These are phyloP conservation scores for Ambispora gerdemannii DNA, from an alignment of 192 early-diverging fungal species.

Conservation along the genomic window DNA sequence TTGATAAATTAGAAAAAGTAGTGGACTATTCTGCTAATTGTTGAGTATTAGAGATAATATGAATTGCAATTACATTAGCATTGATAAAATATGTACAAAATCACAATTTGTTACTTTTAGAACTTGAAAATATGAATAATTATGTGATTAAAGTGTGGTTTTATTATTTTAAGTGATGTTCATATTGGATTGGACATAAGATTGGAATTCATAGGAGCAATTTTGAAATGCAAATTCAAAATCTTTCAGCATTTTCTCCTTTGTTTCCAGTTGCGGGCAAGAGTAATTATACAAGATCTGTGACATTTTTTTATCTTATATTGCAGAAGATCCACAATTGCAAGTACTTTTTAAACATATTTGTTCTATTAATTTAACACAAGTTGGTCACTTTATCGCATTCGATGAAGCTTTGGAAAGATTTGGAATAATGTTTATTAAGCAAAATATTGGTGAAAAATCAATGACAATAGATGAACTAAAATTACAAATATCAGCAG, in stretches of 20 bases:
- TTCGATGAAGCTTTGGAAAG: slow-evolving; percentile 11
- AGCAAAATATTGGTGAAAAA: slow-evolving; percentile 28
- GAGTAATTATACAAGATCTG: slow-evolving; percentile 1
- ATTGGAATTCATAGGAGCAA: slow-evolving; percentile 4
- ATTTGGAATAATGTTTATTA: slow-evolving; percentile 2
- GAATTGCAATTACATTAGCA: neutral
- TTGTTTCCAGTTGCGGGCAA: slow-evolving; percentile 9
- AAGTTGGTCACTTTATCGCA: neutral
- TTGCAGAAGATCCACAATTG: neutral
- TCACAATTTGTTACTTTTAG: neutral
- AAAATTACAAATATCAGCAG: too few relatives aligned
- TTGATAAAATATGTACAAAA: slow-evolving; percentile 4
- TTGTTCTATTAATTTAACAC: slow-evolving; percentile 18
- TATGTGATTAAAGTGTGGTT: slow-evolving; percentile 16
- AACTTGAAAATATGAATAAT: neutral
- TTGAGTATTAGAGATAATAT: slow-evolving; percentile 17
- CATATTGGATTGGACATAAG: slow-evolving; percentile 6
- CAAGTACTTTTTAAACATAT: neutral
- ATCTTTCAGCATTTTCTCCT: slow-evolving; percentile 11
- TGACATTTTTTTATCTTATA: neutral
- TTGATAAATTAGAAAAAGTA: too few relatives aligned
- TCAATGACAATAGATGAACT: too few relatives aligned
- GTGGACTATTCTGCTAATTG: slow-evolving; percentile 4
- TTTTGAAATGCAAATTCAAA: neutral
- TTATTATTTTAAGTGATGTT: neutral